Conservation (phyloP, 305 asterid species). For the Vinca major region DNA sequence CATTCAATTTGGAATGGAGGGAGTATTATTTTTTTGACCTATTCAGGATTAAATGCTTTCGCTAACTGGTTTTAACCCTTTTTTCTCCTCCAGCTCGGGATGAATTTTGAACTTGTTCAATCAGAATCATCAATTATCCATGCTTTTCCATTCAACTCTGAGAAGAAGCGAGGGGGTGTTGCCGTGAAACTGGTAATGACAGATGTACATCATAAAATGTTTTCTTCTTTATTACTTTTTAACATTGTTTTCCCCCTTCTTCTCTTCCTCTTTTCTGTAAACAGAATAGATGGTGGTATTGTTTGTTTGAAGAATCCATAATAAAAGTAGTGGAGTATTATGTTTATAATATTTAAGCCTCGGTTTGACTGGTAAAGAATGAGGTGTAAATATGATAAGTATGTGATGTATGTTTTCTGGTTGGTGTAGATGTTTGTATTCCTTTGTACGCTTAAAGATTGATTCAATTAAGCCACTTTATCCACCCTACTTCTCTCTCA, state of each 20-base stretch:
- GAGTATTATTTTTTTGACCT: background rate
- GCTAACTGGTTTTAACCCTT: slow-evolving; percentile 4
- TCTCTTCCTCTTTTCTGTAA: too few species aligned
- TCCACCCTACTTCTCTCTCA: background rate
- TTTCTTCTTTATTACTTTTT: background rate
- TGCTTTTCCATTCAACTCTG: slow-evolving; percentile 94
- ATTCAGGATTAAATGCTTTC: slow-evolving; percentile 5
- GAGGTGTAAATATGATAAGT: background rate
- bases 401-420: background rate
- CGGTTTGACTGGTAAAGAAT: background rate
- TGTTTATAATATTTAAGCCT: background rate
- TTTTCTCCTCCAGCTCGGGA: slow-evolving; percentile 52
- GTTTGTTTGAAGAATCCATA: background rate
- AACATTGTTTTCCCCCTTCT: background rate
- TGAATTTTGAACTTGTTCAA: slow-evolving; percentile 57
- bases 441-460: background rate
- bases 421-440: background rate
- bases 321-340: background rate
- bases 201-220: background rate
- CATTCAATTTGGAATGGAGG: too few species aligned
- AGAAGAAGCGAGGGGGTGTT: slow-evolving; percentile 94
- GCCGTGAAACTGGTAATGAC: slow-evolving; percentile 61
- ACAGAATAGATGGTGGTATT: background rate
- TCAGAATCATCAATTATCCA: slow-evolving; percentile 55
- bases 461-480: background rate